Evolutionary conservation across 805 yeast genomes (phyloP), one percentile per base, ranked within the genome.

Genomic region (Wickerhamomyces kurtzmanii): DNA sequence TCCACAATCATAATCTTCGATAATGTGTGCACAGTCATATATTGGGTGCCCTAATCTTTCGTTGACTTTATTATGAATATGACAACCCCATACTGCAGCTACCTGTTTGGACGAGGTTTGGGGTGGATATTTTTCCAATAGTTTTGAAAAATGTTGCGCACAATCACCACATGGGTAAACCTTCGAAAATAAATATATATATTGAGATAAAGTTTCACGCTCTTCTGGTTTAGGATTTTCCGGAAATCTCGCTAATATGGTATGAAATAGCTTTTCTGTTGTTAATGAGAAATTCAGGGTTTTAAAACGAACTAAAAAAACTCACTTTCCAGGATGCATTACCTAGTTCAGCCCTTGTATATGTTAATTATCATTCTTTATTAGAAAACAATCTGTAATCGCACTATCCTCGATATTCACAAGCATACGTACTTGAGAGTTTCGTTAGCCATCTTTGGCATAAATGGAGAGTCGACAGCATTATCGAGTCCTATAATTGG

Each of bases 141-240:
- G 56, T 46, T 69, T 56, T 38, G 70, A 79, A 53, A 91, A 91
- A 53, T 91, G 97, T 38, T 83, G 64, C 0, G 98, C 96, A 56
- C 97, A 91, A 49, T 89, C 96, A 4, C 94, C 94, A 56, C 97
- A 89, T 0, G 98, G 98, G 39, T 91, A 91, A 8, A 91, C 89
- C 43, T 87, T 84, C 1, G 91, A 86, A 57, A 87, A 91, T 20
- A 83, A 58, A 14, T 71, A 56, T 13, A 91, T 65, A 49, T 75
- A 91, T 32, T 60, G 68, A 12, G 55, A 44, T 26, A 91, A 58
- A 16, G 89, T 80, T 17, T 61, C 49, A 28, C 73, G 65, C 45
- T 89, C 86, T 24, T 65, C 68, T 4, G 46, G 40, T 1, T 76
- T 55, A 12, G 98, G 98, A 15, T 57, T 56, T 24, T 81, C 95